phyloP scores from a whole-genome alignment of 208 protist genomes.

The Trypanosoma vivax region DNA sequence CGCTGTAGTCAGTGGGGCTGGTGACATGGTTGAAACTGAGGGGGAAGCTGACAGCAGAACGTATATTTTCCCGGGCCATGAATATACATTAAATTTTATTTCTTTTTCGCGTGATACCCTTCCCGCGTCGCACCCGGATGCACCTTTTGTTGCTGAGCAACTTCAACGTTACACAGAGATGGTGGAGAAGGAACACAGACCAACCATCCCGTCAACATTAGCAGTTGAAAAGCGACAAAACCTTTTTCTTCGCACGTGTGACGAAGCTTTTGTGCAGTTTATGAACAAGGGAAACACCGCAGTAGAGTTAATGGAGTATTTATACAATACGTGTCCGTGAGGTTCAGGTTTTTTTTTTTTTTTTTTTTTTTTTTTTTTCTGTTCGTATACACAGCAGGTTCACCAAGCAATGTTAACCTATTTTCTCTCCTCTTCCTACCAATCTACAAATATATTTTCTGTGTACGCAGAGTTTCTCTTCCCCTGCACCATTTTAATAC shows the following conservation, averaged over 20 bases:
- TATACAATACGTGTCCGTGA: conserved; percentile 81
- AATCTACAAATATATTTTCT: not conserved
- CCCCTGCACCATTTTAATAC: too few relatives aligned
- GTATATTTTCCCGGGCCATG: conserved; percentile 82
- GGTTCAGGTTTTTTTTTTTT: not conserved
- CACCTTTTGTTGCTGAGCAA: conserved; percentile 43
- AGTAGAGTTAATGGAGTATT: conserved; percentile 54
- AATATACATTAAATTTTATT: conserved; percentile 86
- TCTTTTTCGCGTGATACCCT: conserved; percentile 38
- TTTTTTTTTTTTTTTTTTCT: conserved; percentile 12
- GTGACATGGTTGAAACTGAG: not conserved
- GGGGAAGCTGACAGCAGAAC: conserved; percentile 32
- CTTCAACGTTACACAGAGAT: conserved; percentile 30
- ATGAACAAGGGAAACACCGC: conserved; percentile 40
- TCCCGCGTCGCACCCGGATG: conserved; percentile 18
- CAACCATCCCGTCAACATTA: conserved; percentile 74
- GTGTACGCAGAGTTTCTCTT: not conserved
- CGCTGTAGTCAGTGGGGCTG: too few relatives aligned
- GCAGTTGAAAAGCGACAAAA: conserved; percentile 81
- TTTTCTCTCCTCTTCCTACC: not conserved
- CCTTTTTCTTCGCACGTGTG: conserved; percentile 78
- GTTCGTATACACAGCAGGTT: not conserved
- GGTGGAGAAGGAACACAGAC: conserved; percentile 34
- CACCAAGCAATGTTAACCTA: not conserved
- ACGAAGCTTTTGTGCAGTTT: conserved; percentile 29